Percentiles rank a stretch among this genome's conserved stretches.
phyloP scores from a whole-genome alignment of 2,329 filamentous ascomycete species.

The Fusarium cicatricum region DNA sequence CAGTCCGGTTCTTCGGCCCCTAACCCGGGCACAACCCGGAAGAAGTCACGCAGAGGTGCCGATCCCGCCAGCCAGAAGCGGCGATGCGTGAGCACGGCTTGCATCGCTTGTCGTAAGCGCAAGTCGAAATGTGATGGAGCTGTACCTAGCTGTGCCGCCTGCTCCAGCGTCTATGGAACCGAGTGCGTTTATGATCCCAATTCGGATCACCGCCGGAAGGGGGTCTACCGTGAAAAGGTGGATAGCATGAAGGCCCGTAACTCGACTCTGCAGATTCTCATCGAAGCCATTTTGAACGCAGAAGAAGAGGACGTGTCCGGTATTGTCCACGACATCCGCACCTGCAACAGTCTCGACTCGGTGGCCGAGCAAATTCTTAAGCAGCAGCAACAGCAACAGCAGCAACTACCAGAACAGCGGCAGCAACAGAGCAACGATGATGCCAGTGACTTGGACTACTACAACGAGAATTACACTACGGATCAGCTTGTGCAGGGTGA shows the following conservation, averaged over 20 bases:
- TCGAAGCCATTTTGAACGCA: slow-evolving; percentile 92
- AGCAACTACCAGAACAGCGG: slow-evolving; percentile 40
- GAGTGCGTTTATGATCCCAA: slow-evolving; percentile 95
- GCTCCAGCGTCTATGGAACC: slow-evolving; percentile 89
- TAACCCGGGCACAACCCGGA: slow-evolving; percentile 41
- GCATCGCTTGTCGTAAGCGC: slow-evolving; percentile 78
- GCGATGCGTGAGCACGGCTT: slow-evolving; percentile 84
- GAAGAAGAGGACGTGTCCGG: slow-evolving; percentile 84
- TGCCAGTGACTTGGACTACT: slow-evolving; percentile 51
- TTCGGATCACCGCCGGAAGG: slow-evolving; percentile 94
- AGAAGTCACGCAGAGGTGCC: slow-evolving; percentile 59
- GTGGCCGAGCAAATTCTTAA: slow-evolving; percentile 63
- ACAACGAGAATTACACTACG: slow-evolving; percentile 51
- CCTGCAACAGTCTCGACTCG: slow-evolving; percentile 74
- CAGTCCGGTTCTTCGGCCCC: slow-evolving; percentile 24
- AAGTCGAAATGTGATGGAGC: slow-evolving; percentile 95
- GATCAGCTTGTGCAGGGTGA: slow-evolving; percentile 65
- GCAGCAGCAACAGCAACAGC: slow-evolving; percentile 50
- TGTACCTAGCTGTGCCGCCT: slow-evolving; percentile 91
- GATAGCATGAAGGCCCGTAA: slow-evolving; percentile 87
- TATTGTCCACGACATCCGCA: slow-evolving; percentile 86
- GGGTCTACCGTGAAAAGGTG: slow-evolving; percentile 93
- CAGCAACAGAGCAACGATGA: slow-evolving; percentile 50
- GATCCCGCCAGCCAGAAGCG: slow-evolving; percentile 68
- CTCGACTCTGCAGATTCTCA: slow-evolving; percentile 88